Conservation (phyloP, 2,329 filamentous ascomycete species). For the Aspergillus terreus region DNA sequence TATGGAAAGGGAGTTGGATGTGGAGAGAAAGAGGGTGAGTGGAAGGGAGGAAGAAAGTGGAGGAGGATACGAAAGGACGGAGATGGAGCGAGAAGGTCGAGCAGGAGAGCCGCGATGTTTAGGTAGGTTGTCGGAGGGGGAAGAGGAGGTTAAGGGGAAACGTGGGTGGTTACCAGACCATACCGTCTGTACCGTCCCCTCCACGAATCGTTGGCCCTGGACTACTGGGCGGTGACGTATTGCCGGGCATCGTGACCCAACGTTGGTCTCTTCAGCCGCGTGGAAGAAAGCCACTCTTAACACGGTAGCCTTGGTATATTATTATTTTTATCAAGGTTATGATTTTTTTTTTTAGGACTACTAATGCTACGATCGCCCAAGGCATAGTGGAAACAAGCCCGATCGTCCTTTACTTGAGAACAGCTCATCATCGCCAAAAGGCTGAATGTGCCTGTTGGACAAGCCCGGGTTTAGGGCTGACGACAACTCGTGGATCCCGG, state of each 20-base stretch:
- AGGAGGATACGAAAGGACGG: slow-evolving; percentile 14
- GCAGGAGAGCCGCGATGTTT: slow-evolving; percentile 18
- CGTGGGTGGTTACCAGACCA: slow-evolving; percentile 1
- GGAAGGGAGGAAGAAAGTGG: slow-evolving; percentile 7
- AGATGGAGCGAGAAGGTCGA: slow-evolving; percentile 14
- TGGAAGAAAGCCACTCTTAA: not conserved
- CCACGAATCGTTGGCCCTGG: not conserved
- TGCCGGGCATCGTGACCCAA: not conserved
- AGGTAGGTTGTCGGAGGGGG: slow-evolving; percentile 14
- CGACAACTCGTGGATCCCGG: not conserved
- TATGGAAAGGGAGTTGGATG: slow-evolving; percentile 7
- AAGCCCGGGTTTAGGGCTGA: not conserved
- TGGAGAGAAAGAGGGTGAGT: not conserved
- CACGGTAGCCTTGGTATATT: not conserved
- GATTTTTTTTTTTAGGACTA: too few species aligned
- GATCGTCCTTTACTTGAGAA: too few species aligned
- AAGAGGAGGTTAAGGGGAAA: slow-evolving; percentile 19
- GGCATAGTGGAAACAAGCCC: too few species aligned
- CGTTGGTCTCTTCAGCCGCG: not conserved
- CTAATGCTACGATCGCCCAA: too few species aligned
- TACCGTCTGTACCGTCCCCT: not conserved
- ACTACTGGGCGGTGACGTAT: not conserved
- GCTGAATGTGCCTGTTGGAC: not conserved
- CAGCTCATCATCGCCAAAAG: not conserved
- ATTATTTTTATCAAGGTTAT: too few species aligned